These are phyloP conservation scores for Monosporozyma unispora DNA, from an alignment of 805 yeast genomes.

Conservation along the genomic window DNA sequence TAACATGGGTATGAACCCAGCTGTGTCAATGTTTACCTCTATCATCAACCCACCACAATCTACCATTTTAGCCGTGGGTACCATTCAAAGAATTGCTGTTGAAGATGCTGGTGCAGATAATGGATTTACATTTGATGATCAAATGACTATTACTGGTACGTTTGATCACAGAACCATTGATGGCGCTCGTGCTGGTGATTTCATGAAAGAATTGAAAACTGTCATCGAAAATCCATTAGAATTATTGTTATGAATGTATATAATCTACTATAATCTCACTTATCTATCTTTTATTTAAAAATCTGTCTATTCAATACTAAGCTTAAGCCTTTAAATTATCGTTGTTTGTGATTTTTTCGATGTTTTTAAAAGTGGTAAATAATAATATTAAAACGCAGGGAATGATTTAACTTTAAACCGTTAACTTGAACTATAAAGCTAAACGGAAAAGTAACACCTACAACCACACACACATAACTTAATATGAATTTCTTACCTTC, in stretches of 20 bases:
- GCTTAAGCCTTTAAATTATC: neutral
- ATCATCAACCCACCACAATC: constrained; percentile 97
- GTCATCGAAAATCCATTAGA: constrained; percentile 94
- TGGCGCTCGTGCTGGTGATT: constrained; percentile 97
- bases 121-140: constrained; percentile 88
- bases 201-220: constrained; percentile 84
- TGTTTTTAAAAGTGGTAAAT: neutral
- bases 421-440: too few species aligned
- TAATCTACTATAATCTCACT: neutral
- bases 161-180: constrained; percentile 97
- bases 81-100: constrained; percentile 84
- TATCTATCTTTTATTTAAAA: too few species aligned
- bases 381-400: neutral
- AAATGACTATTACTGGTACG: constrained; percentile 87
- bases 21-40: constrained; percentile 88
- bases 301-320: too few species aligned
- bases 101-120: constrained; percentile 85
- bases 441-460: too few species aligned
- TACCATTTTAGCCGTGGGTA: constrained; percentile 89
- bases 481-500: constrained; percentile 29
- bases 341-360: neutral
- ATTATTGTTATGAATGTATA: constrained; percentile 54
- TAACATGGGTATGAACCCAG: constrained; percentile 97
- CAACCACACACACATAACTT: neutral
- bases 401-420: too few species aligned